These are phyloP conservation scores for Cercospora canescens DNA, from an alignment of 2,329 filamentous ascomycete genomes.

Conservation along the genomic window DNA sequence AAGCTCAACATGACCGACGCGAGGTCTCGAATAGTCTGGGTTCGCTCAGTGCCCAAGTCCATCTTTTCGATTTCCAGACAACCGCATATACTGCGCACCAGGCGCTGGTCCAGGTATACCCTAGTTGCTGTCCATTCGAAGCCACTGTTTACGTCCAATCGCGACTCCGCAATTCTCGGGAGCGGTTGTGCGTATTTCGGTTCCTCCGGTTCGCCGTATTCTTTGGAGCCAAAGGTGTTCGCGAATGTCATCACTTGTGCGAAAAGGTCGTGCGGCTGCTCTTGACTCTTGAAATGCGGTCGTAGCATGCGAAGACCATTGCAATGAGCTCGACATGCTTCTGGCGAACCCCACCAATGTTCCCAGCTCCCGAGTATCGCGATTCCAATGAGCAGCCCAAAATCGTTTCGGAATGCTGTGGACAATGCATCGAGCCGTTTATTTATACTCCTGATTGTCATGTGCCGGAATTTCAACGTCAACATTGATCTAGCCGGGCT, in stretches of 20 bases:
- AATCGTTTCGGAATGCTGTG: slow-evolving; percentile 12
- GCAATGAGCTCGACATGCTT: slow-evolving; percentile 18
- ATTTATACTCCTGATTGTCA: slow-evolving; percentile 19
- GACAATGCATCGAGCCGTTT: slow-evolving; percentile 10
- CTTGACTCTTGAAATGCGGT: slow-evolving; percentile 9
- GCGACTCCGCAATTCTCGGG: slow-evolving; percentile 10
- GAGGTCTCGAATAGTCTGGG: slow-evolving; percentile 3
- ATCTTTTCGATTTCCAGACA: slow-evolving; percentile 9
- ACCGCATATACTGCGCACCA: slow-evolving; percentile 12
- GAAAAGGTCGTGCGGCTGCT: slow-evolving; percentile 14
- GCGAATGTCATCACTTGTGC: slow-evolving; percentile 17
- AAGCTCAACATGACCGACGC: slow-evolving; percentile 9
- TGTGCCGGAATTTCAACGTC: slow-evolving; percentile 19
- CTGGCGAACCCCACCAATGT: slow-evolving; percentile 15
- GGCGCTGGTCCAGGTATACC: slow-evolving; percentile 11
- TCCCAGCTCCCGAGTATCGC: slow-evolving; percentile 21
- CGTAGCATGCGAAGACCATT: slow-evolving; percentile 15
- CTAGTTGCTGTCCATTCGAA: slow-evolving; percentile 9
- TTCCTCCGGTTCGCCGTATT: not conserved
- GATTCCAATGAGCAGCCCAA: slow-evolving; percentile 18
- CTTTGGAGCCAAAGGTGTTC: slow-evolving; percentile 14
- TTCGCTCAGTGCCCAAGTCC: not conserved
- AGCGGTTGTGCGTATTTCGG: slow-evolving; percentile 6
- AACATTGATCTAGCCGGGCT: slow-evolving; percentile 6
- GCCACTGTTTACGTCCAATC: slow-evolving; percentile 5